Base-by-base conservation (phyloP, 192 early-diverging fungal genomes). In the Dissophora globulifera region DNA sequence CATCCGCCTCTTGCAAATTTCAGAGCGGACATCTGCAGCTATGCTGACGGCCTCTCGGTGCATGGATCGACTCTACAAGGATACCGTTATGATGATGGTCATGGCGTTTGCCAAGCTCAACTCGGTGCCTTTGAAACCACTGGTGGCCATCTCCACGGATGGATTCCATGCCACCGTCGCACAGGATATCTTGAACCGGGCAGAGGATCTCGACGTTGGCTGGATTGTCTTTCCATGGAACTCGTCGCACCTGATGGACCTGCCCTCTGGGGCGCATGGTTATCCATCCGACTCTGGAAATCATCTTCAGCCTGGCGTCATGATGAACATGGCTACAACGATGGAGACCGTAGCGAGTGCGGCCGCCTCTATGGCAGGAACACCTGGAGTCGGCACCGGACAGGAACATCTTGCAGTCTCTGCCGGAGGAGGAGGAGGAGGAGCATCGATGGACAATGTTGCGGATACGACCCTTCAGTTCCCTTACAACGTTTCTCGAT, bases 41-140 rank as follows among this genome's bases (percentile, higher is more conserved):
- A 92, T 96, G 90, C 80, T 87, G 62, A 90, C 88, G 19, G 76
- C 85, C 20, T 90, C 93, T 42, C 75, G 83, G 0, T 82, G 83
- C 45, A 76, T 76, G 58, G 71, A 83, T 26, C 92, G 87, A 11
- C 53, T 90, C 8, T 79, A 82, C 17, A 78, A 79, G 17, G 95
- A 96, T 56, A 87, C 93, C 0, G 86, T 93, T 17, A 72, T 97
- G 68, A 91, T 86, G 54, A 90, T 94, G 64, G 88, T 96, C 75
- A 80, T 91, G 15, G 91, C 92, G 0, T 94, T 95, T 81, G 90
- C 89, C 7, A 87, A 83, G 19, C 82, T 95, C 4, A 90, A 87
- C 67, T 83, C 86, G n/a, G 82, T 94, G 25, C 70, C 71, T 2
- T 78, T 95, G 35, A 82, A 79, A 3, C 86, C 90, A 0, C 57